Evolutionary conservation across 306 rosid species (phyloP), one percentile per base, ranked within the genome.

Genomic region (Vigna trinervia): DNA sequence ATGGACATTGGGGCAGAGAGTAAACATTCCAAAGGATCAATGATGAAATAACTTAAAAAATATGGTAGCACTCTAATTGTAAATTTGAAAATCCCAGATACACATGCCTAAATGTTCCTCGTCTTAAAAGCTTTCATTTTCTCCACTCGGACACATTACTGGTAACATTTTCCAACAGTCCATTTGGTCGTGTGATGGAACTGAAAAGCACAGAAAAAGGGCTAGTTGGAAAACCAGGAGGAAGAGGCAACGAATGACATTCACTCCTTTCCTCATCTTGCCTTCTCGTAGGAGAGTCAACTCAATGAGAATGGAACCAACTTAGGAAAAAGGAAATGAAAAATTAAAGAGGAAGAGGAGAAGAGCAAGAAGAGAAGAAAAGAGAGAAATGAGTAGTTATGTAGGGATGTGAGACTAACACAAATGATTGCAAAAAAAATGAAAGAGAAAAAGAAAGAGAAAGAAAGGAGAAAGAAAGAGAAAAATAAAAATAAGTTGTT

Each of bases 91-190:
- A 4, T 4, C 15, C 99, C 8, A 86, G 82, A 85, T 89, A 95
- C 67, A 95, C 99, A 81, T 95, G 99, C 34, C 99, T 97, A 83
- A 92, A 95, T 41, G 97, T 90, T 46, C 99, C 99, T 36, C 99
- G 88, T 68, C 99, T 97, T 22, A 95, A 82, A 85, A 92, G 97
- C 91, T 71, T 92, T 81, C 99, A 97, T 87, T 89, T 95, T 90
- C 85, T 90, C 99, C 97, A 92, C 69, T 88, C 88, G 20, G 97
- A 80, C 36, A 84, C 85, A 12, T 82, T 77, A 61, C 53, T 11
- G 20, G 79, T 3, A 64, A 78, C 10, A 75, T 51, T 86, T 60
- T 94, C 97, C 20, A 75, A 26, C 4, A 56, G 45, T 41, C 85
- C 79, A 77, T 50, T 68, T 26, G 85, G 5, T 79, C 91, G 78